A percentile compares a stretch with the other conserved stretches of the same genome.
Conservation (phyloP, 2,329 filamentous ascomycete species). For the Coleophoma crateriformis region DNA sequence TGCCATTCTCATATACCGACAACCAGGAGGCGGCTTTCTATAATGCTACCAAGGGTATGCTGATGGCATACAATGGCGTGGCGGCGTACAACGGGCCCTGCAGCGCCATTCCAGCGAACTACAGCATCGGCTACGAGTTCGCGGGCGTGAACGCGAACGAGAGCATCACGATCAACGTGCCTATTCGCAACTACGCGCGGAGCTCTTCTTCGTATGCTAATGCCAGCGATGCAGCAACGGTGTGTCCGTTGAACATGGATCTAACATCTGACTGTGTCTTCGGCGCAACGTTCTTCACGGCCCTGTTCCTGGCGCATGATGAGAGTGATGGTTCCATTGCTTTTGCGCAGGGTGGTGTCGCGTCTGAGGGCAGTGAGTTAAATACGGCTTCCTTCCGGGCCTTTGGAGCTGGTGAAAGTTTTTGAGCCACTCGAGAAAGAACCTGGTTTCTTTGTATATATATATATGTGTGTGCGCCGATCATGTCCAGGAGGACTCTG, state of each 20-base stretch:
- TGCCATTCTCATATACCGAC: conserved; percentile 11
- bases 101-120: conserved; percentile 22
- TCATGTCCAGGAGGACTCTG: too few relatives aligned
- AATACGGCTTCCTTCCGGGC: conserved; percentile 2
- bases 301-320: conserved; percentile 27
- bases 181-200: conserved; percentile 27
- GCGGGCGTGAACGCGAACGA: conserved; percentile 14
- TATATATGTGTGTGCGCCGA: too few relatives aligned
- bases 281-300: conserved; percentile 26
- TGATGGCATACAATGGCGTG: conserved; percentile 9
- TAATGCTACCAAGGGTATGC: conserved; percentile 10
- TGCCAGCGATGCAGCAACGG: conserved; percentile 8
- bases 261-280: conserved; percentile 21
- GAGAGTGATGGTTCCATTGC: conserved; percentile 25
- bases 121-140: conserved; percentile 22
- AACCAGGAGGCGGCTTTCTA: conserved; percentile 10
- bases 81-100: conserved; percentile 23
- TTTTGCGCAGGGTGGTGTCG: conserved; percentile 28
- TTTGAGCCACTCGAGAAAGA: neutral
- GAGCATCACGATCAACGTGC: conserved; percentile 23
- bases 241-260: conserved; percentile 24
- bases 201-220: conserved; percentile 4
- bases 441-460: too few relatives aligned
- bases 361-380: conserved; percentile 12
- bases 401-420: conserved; percentile 4